A percentile compares a stretch with the other conserved stretches of the same genome.
Conservation (phyloP, 805 yeast genomes). For the Metschnikowia gruessii region DNA sequence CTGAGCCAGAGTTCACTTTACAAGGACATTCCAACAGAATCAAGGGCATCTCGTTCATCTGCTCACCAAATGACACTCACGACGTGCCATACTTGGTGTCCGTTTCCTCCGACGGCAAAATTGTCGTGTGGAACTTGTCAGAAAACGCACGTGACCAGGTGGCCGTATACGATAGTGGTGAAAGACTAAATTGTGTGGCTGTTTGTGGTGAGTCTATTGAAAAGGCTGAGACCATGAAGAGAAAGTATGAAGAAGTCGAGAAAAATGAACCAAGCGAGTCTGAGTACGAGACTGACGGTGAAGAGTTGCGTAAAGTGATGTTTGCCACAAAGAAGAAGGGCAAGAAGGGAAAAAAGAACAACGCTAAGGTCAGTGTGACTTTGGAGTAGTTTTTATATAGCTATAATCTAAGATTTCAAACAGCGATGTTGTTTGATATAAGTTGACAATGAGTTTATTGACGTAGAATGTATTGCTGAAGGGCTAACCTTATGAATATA, state of each 20-base stretch:
- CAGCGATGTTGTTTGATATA: neutral
- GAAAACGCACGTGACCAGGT: constrained; percentile 65
- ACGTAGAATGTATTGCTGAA: too few species aligned
- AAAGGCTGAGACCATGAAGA: constrained; percentile 65
- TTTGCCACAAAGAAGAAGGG: constrained; percentile 45
- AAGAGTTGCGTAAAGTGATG: constrained; percentile 58
- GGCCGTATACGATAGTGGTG: constrained; percentile 88
- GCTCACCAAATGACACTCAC: constrained; percentile 34
- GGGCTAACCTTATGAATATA: too few species aligned
- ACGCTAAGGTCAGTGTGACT: constrained; percentile 46
- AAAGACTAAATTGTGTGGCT: constrained; percentile 83
- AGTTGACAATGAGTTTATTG: neutral
- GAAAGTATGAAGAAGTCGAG: constrained; percentile 40
- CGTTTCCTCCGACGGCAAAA: constrained; percentile 89
- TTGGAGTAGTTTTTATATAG: constrained; percentile 39
- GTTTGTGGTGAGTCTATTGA: constrained; percentile 77
- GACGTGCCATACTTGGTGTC: constrained; percentile 57
- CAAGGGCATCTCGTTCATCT: constrained; percentile 65
- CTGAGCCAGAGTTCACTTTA: constrained; percentile 54
- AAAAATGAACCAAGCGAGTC: constrained; percentile 50
- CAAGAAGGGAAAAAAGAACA: constrained; percentile 30
- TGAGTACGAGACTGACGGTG: constrained; percentile 75
- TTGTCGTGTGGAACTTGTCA: constrained; percentile 78
- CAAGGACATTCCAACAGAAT: constrained; percentile 85
- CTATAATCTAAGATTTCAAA: neutral